These are phyloP conservation scores for Isochrysis galbana DNA, from an alignment of 78 protist species.

Conservation along the genomic window DNA sequence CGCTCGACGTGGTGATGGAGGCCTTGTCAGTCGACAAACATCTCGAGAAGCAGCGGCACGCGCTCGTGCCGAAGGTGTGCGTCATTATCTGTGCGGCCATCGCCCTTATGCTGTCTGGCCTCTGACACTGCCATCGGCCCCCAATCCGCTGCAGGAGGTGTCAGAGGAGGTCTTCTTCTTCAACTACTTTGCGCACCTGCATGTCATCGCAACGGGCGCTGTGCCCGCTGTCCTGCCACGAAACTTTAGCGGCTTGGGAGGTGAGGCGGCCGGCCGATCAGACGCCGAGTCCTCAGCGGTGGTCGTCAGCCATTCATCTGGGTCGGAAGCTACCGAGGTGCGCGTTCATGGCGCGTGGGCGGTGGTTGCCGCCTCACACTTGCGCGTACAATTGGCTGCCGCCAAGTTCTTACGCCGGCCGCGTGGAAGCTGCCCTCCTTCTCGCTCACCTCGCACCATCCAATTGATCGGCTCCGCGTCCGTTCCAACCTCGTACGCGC, in stretches of 20 bases:
- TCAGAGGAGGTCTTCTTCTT: background rate
- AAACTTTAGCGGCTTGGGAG: background rate
- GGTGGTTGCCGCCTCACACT: background rate
- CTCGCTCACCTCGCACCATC: too few relatives aligned
- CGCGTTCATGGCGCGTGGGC: background rate
- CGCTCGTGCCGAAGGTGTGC: background rate
- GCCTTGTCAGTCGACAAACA: background rate
- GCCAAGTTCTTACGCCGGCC: too few relatives aligned
- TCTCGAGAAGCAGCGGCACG: background rate
- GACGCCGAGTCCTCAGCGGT: background rate
- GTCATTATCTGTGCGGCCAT: too few relatives aligned
- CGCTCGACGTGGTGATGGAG: background rate
- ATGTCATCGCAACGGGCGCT: background rate
- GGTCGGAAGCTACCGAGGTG: background rate
- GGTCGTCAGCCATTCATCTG: background rate
- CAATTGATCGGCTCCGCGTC: too few relatives aligned
- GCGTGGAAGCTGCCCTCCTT: too few relatives aligned
- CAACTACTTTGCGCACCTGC: background rate
- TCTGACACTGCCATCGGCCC: too few relatives aligned
- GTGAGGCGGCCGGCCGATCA: background rate
- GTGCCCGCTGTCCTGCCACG: background rate
- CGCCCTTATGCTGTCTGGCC: too few relatives aligned
- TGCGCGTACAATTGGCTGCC: background rate
- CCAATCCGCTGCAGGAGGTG: too few relatives aligned
- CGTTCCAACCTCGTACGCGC: too few relatives aligned